Base-by-base conservation (phyloP, 441 rosid genomes). In the Syzygium malaccense region DNA sequence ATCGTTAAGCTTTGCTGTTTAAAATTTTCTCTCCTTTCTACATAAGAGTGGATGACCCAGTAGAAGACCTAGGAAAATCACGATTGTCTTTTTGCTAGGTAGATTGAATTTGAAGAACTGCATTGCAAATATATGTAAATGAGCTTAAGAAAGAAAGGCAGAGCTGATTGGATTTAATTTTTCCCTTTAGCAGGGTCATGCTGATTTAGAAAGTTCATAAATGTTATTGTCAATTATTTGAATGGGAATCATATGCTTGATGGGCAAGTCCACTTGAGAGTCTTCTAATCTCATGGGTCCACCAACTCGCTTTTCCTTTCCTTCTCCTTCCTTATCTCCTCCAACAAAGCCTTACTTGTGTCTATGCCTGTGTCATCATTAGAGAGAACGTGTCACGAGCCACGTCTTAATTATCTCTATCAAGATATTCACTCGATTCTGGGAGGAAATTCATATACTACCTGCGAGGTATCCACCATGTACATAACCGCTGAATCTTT, bases 381-480 rank as follows among this genome's bases (percentile, higher is more conserved):
- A 84, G 80, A 83, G 54, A 68, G 4, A 26, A 57, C n/a, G 60
- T 48, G 37, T 88, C 33, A 49, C 41, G 54, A 45, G 30, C 62
- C 25, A 54, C 87, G 30, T 54, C 48, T 85, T 53, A 30, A 55
- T 55, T 85, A 13, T 41, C 83, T 41, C 51, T 13, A 8, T 25
- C 51, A 19, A 33, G 64, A 85, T 53, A 33, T 20, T 17, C 83
- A 37, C 51, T 75, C 26, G 23, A 55, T 30, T 41, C 48, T 49
- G 13, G 9, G 17, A 26, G 4, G 26, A 37, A 85, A 11, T 85
- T 23, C 30, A 17, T 14, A 53, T 28, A 37, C 48, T 30, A 94
- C 98, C 98, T 89, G 97, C 94, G 75, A 98, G 98, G 90, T 97
- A 95, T 92, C 97, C 99, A 68, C 99, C 99, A 85, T 98, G 99